phyloP scores from a whole-genome alignment of 139 green algal species.

The Tetradesmus obliquus region DNA sequence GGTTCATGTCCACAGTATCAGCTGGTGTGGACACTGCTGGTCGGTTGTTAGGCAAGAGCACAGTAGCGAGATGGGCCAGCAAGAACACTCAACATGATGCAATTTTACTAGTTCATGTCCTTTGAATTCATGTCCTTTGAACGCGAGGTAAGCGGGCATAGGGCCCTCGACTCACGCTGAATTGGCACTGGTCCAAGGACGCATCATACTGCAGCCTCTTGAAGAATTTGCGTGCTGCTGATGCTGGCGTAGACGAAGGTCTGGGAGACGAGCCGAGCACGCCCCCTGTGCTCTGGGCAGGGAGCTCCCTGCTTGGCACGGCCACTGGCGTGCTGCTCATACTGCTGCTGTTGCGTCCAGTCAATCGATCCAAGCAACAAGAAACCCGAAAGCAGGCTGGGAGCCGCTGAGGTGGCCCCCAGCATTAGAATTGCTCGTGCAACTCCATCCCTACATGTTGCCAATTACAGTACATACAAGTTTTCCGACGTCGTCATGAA shows the following conservation, averaged over 20 bases:
- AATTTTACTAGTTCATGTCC: too few species aligned
- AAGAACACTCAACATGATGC: not conserved
- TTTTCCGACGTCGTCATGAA: not conserved
- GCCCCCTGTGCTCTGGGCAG: not conserved
- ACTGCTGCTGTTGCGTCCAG: not conserved
- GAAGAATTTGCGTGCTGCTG: not conserved
- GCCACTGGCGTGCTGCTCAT: not conserved
- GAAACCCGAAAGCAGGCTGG: not conserved
- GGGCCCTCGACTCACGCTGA: constrained; percentile 28
- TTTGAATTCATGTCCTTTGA: too few species aligned
- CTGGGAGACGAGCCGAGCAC: not conserved
- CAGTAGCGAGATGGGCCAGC: not conserved
- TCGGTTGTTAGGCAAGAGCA: not conserved
- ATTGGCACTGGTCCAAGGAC: constrained; percentile 43
- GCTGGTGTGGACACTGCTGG: not conserved
- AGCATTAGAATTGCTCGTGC: not conserved
- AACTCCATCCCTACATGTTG: constrained; percentile 31
- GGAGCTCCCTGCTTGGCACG: not conserved
- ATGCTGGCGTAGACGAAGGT: not conserved
- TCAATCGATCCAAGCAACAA: not conserved
- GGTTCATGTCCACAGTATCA: not conserved
- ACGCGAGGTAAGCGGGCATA: not conserved
- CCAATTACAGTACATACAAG: not conserved
- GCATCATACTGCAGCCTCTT: constrained; percentile 53
- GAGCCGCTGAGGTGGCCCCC: not conserved